Evolutionary conservation across 352 stramenopile genomes (phyloP).

Genomic region (Globisporangium mamillatum): DNA sequence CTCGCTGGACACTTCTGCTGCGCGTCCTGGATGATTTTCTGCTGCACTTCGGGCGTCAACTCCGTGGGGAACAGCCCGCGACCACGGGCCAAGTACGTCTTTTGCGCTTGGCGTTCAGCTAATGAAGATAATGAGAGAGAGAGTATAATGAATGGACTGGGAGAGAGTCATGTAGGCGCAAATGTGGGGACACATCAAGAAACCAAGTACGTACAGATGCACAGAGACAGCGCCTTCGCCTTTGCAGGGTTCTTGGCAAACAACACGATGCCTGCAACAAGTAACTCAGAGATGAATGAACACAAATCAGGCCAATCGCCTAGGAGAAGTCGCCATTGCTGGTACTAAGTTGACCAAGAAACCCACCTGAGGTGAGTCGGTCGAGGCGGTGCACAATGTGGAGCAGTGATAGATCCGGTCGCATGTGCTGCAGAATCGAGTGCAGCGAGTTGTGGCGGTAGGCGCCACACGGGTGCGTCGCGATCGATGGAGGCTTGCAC

Average conservation of each 20-base stretch:
- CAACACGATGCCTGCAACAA: conserved; percentile 60
- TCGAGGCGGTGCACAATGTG: conserved; percentile 95
- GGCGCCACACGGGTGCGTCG: conserved; percentile 93
- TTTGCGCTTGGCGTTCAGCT: conserved; percentile 86
- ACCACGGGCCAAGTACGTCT: conserved; percentile 95
- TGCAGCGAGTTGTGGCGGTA: conserved; percentile 95
- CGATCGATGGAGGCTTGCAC: conserved; percentile 90
- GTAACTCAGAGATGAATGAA: neutral
- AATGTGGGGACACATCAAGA: no score
- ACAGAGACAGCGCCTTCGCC: conserved; percentile 65
- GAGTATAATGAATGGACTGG: neutral
- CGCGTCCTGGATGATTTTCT: conserved; percentile 36
- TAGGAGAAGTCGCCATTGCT: no score
- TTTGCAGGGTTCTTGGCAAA: conserved; percentile 77
- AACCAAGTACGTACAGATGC: conserved; percentile 48
- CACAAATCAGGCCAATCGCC: neutral
- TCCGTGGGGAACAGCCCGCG: conserved; percentile 79
- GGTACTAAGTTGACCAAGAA: neutral
- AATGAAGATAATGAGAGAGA: neutral
- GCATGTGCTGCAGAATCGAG: conserved; percentile 66
- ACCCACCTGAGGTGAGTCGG: conserved; percentile 91
- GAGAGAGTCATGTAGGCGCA: no score
- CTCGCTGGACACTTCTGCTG: conserved; percentile 45
- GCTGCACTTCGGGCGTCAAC: conserved; percentile 35
- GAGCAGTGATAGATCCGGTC: conserved; percentile 67